These are phyloP conservation scores for Physcomitrium patens DNA, from an alignment of 225 moss, liverwort and hornwort species.

Conservation along the genomic window DNA sequence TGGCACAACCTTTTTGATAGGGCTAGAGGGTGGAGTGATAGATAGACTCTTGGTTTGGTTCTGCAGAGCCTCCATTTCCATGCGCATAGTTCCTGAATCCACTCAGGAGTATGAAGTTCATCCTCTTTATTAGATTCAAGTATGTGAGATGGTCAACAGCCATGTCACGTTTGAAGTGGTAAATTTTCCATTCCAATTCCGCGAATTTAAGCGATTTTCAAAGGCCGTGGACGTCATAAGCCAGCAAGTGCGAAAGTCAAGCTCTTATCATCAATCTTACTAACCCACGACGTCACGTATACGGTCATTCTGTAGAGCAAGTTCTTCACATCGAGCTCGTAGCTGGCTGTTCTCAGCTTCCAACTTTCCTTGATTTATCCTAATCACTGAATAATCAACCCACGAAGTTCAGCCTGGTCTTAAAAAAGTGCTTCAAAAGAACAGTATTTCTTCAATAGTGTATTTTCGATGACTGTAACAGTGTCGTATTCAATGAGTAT, in stretches of 20 bases:
- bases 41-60: slow-evolving; percentile 44
- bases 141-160: not conserved
- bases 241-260: slow-evolving; percentile 12
- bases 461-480: slow-evolving; percentile 14
- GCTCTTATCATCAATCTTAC: slow-evolving; percentile 3
- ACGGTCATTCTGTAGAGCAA: slow-evolving; percentile 55
- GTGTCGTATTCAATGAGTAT: not conserved
- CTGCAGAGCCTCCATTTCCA: slow-evolving; percentile 68
- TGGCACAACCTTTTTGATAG: slow-evolving; percentile 42
- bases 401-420: slow-evolving; percentile 20
- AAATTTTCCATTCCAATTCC: slow-evolving; percentile 5
- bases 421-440: slow-evolving; percentile 15
- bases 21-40: slow-evolving; percentile 41
- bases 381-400: slow-evolving; percentile 33
- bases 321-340: slow-evolving; percentile 50
- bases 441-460: slow-evolving; percentile 13
- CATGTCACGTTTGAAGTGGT: slow-evolving; percentile 1
- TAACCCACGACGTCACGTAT: slow-evolving; percentile 62
- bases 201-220: not conserved
- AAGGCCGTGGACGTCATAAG: slow-evolving; percentile 9
- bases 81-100: slow-evolving; percentile 63
- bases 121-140: slow-evolving; percentile 15
- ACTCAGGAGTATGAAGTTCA: slow-evolving; percentile 23
- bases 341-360: slow-evolving; percentile 64
- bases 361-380: slow-evolving; percentile 52